Evolutionary conservation across 192 early-diverging fungal genomes (phyloP).

Genomic region (Dissophora ornata): DNA sequence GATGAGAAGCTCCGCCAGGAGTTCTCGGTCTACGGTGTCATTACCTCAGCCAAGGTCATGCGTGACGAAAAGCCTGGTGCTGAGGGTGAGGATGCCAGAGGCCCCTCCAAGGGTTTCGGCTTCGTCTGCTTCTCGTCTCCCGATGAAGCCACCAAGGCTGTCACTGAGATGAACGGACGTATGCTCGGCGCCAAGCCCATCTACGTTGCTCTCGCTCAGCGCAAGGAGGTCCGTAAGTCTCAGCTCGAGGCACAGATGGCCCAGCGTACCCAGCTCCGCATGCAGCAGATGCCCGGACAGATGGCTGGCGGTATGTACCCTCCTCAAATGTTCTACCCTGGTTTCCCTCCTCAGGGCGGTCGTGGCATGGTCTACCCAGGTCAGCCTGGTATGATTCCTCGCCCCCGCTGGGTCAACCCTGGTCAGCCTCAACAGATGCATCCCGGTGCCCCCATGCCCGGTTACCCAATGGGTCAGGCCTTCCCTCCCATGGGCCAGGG

Average conservation of each 20-base stretch:
- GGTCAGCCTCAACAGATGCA: slow-evolving; percentile 46
- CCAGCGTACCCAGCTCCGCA: slow-evolving; percentile 85
- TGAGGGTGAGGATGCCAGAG: slow-evolving; percentile 54
- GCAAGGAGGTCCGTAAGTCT: slow-evolving; percentile 93
- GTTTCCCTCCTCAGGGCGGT: slow-evolving; percentile 55
- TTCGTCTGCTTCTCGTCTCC: slow-evolving; percentile 98
- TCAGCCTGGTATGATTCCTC: slow-evolving; percentile 53
- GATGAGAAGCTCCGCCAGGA: slow-evolving; percentile 95
- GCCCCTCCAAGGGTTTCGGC: slow-evolving; percentile 90
- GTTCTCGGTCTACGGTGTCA: slow-evolving; percentile 93
- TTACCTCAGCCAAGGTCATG: slow-evolving; percentile 98
- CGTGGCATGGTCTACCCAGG: slow-evolving; percentile 47
- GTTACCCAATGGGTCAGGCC: slow-evolving; percentile 54
- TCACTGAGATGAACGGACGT: slow-evolving; percentile 97
- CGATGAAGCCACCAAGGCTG: slow-evolving; percentile 97
- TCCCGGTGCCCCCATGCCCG: slow-evolving; percentile 43
- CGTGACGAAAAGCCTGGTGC: slow-evolving; percentile 73
- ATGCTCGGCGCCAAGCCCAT: slow-evolving; percentile 94
- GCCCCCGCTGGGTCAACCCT: slow-evolving; percentile 52
- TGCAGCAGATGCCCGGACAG: slow-evolving; percentile 71
- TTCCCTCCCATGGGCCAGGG: slow-evolving; percentile 71
- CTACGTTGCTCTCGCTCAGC: slow-evolving; percentile 98
- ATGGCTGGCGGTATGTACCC: slow-evolving; percentile 55
- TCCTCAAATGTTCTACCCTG: slow-evolving; percentile 51
- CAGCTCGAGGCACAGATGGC: slow-evolving; percentile 96